Conservation (phyloP, 345 rosid species). For the Barbarea vulgaris region DNA sequence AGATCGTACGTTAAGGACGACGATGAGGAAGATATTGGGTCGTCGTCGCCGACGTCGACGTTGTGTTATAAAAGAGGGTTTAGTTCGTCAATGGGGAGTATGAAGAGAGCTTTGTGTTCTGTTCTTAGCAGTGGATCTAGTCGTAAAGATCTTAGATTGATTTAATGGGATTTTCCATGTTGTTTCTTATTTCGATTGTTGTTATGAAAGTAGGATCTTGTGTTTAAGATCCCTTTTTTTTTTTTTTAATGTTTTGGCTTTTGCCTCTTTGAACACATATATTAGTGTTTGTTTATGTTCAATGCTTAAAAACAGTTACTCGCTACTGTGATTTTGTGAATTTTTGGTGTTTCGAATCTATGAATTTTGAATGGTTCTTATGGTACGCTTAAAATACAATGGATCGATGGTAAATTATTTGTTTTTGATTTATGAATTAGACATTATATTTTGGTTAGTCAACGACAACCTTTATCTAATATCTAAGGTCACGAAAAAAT, state of each 20-base stretch:
- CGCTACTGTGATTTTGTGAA: slow-evolving; percentile 18
- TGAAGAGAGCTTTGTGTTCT: slow-evolving; percentile 53
- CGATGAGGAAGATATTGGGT: slow-evolving; percentile 17
- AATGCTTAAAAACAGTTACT: slow-evolving; percentile 14
- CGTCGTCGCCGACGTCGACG: slow-evolving; percentile 42
- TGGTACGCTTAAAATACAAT: background rate
- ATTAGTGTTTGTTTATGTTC: slow-evolving; percentile 34
- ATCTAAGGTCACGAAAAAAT: background rate
- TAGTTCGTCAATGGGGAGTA: slow-evolving; percentile 46
- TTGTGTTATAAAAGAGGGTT: slow-evolving; percentile 48
- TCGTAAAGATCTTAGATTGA: slow-evolving; percentile 39
- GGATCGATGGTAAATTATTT: background rate
- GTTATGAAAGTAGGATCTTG: slow-evolving; percentile 21
- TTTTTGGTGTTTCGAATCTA: background rate
- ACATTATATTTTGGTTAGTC: slow-evolving; percentile 6
- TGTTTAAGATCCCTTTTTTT: background rate
- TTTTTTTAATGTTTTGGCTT: slow-evolving; percentile 3
- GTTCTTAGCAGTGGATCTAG: slow-evolving; percentile 44
- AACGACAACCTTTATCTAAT: slow-evolving; percentile 15
- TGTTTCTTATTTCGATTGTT: slow-evolving; percentile 18
- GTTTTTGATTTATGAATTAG: background rate
- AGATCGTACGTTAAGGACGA: slow-evolving; percentile 38
- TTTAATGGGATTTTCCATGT: slow-evolving; percentile 17
- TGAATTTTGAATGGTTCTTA: slow-evolving; percentile 2
- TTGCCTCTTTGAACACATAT: slow-evolving; percentile 25